A percentile compares a stretch with the other conserved stretches of the same genome.
Conservation (phyloP, 2,329 filamentous ascomycete genomes). For the Fusarium avenaceum region DNA sequence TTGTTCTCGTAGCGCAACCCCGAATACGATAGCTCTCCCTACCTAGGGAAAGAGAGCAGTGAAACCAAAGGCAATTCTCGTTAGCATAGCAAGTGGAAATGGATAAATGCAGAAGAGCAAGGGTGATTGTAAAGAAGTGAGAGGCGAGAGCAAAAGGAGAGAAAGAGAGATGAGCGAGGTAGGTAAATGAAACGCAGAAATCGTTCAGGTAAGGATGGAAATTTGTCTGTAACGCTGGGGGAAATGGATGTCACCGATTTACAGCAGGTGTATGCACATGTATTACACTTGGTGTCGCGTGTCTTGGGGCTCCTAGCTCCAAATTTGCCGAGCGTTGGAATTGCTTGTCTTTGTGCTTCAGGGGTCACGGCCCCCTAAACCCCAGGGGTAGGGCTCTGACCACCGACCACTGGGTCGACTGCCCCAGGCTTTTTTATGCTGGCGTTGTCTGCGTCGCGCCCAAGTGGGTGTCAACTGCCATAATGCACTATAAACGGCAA, state of each 20-base stretch:
- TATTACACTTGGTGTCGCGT: conserved; percentile 40
- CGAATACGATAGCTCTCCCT: conserved; percentile 22
- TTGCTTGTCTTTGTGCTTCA: conserved; percentile 43
- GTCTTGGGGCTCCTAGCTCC: conserved; percentile 35
- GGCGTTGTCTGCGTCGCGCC: conserved; percentile 39
- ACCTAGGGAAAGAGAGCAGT: conserved; percentile 32
- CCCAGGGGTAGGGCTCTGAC: conserved; percentile 11
- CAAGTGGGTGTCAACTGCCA: conserved; percentile 40
- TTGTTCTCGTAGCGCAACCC: conserved; percentile 19
- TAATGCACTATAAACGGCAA: conserved; percentile 45
- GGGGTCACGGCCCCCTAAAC: conserved; percentile 38
- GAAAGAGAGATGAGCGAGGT: conserved; percentile 1
- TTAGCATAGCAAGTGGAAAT: conserved; percentile 37
- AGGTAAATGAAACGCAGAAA: conserved; percentile 21
- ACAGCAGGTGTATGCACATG: conserved; percentile 10
- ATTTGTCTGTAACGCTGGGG: conserved; percentile 34
- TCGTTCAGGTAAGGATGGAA: conserved; percentile 29
- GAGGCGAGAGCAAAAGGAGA: conserved; percentile 5
- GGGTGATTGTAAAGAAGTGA: neutral
- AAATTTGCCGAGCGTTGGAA: conserved; percentile 44
- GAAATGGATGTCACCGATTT: conserved; percentile 27
- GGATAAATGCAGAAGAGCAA: neutral
- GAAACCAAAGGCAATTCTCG: conserved; percentile 20
- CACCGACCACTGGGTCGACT: neutral
- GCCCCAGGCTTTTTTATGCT: conserved; percentile 32